Conservation (phyloP, 2,329 filamentous ascomycete genomes). For the Zalaria obscura region DNA sequence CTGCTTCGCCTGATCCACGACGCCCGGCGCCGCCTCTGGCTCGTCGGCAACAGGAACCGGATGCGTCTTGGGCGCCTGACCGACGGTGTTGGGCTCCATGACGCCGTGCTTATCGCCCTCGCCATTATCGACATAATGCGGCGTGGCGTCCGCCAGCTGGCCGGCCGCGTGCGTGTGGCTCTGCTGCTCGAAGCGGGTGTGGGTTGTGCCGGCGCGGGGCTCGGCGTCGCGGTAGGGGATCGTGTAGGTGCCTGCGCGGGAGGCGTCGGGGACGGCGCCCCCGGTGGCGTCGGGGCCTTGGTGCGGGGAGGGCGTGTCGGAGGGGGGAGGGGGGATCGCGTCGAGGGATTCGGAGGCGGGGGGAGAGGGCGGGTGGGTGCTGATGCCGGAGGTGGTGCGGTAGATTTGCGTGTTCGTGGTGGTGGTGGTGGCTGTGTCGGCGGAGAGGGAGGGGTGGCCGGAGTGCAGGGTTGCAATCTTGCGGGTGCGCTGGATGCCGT, state of each 20-base stretch:
- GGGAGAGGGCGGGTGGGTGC: slow-evolving; percentile 11
- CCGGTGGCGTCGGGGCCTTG: slow-evolving; percentile 2
- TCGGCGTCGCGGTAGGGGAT: slow-evolving; percentile 15
- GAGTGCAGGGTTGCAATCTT: slow-evolving; percentile 24
- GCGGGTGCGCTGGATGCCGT: slow-evolving; percentile 23
- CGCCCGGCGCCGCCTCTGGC: slow-evolving; percentile 18
- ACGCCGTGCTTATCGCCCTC: slow-evolving; percentile 29
- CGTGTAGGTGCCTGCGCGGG: slow-evolving; percentile 11
- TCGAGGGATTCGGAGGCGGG: neutral
- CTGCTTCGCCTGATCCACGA: slow-evolving; percentile 29
- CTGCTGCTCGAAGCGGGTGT: slow-evolving; percentile 27
- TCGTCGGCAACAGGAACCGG: slow-evolving; percentile 16
- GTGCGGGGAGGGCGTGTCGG: neutral
- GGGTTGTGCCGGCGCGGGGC: slow-evolving; percentile 26
- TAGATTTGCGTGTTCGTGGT: slow-evolving; percentile 1
- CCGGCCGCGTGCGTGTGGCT: slow-evolving; percentile 28
- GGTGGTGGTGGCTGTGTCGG: neutral
- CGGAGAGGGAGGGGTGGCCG: neutral
- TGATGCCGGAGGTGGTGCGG: slow-evolving; percentile 9
- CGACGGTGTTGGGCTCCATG: slow-evolving; percentile 33
- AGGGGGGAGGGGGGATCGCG: slow-evolving; percentile 1
- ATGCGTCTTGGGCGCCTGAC: slow-evolving; percentile 34
- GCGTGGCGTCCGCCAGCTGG: slow-evolving; percentile 27
- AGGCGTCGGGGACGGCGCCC: slow-evolving; percentile 6
- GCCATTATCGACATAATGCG: slow-evolving; percentile 26